Evolutionary conservation across 2,329 filamentous ascomycete genomes (phyloP), one percentile per base, ranked within the genome.

Genomic region (Colletotrichum sp.): DNA sequence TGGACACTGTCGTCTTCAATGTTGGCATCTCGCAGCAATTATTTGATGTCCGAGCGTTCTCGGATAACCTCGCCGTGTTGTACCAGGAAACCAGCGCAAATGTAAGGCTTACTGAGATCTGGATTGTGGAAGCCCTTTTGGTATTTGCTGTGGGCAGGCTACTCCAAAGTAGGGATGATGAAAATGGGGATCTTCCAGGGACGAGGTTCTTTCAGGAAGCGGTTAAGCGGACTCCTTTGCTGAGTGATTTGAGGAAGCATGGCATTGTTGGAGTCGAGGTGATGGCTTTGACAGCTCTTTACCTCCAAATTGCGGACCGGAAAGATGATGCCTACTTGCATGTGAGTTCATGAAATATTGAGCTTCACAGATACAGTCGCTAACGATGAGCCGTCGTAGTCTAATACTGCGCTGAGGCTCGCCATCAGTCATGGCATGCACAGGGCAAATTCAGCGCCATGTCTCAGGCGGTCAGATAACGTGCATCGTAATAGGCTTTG

Each of bases 21-120:
- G 71, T 76, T 10, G 71, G 75, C 7, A 70, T 74, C n/a, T 76
- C 67, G 21, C 75, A 76, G 71, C 75, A 76, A 26, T 68, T 76
- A 5, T 76, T 76, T 13, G 75, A 76, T 16, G 67, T 71, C 4
- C 71, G 75, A 13, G 52, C 67, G 4, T 76, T 76, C 44, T 76
- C 75, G n/a, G 75, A 76, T 12, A 70, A 68, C n/a, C 52, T 76
- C 1, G 68, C 66, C 16, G 8, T 34, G 18, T 7, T 75, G 39
- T 75, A 75, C n/a, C 66, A 68, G 5, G 71, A 75, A 6, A 32
- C 62, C 18, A 7, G 3, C 6, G 12, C 67, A 5, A 63, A 30
- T 4, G 15, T 28, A 2, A 16, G 21, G 13, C 24, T 71, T 3
- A 8, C 60, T 3, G 63, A 69, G 24, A 64, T 71, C 6, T 76